Conservation (phyloP, 116 monocot genomes). For the Cymodocea nodosa region DNA sequence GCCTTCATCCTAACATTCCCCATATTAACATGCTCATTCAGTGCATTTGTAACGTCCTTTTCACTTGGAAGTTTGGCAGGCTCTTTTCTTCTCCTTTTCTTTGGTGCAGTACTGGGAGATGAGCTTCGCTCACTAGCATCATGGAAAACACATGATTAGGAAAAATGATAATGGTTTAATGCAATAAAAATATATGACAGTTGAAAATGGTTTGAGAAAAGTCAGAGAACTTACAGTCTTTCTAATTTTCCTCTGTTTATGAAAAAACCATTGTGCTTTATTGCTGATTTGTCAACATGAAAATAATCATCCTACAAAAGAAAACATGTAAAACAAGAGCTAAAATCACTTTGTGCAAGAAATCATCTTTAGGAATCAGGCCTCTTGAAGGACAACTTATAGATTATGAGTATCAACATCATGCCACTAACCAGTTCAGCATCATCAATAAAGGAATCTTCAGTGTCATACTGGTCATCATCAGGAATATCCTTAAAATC, state of each 20-base stretch:
- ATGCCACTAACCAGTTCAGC: conserved; percentile 63
- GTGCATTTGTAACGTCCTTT: conserved; percentile 12
- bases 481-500: conserved; percentile 70
- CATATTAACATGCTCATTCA: conserved; percentile 17
- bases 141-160: neutral
- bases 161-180: neutral
- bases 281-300: conserved; percentile 81
- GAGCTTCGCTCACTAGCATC: conserved; percentile 42
- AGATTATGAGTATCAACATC: too few relatives aligned
- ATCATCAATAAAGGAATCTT: conserved; percentile 98
- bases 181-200: neutral
- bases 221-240: conserved; percentile 47
- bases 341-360: neutral
- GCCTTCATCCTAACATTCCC: conserved; percentile 43
- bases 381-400: too few relatives aligned
- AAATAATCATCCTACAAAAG: conserved; percentile 88
- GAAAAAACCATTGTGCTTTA: conserved; percentile 92
- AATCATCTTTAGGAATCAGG: too few relatives aligned
- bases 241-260: conserved; percentile 94
- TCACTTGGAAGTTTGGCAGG: conserved; percentile 26
- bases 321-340: neutral
- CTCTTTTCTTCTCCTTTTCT: conserved; percentile 83
- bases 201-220: neutral
- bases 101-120: conserved; percentile 38
- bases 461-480: conserved; percentile 97